These are phyloP conservation scores for Candida broadrunensis DNA, from an alignment of 805 yeast species.

Conservation along the genomic window DNA sequence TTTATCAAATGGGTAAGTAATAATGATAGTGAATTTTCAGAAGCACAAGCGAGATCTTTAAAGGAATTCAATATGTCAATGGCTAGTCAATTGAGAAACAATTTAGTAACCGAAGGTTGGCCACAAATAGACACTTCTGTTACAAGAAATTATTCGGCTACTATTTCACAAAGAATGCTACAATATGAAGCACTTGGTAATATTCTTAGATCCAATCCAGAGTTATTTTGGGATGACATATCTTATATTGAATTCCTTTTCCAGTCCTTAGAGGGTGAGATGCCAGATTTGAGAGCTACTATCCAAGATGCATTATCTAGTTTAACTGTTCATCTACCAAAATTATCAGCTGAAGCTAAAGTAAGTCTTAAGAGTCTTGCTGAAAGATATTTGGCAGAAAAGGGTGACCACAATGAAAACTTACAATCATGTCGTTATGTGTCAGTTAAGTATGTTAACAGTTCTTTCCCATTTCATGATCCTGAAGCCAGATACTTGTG, in stretches of 20 bases:
- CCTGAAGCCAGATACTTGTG: slow-evolving; percentile 65
- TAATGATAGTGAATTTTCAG: slow-evolving; percentile 8
- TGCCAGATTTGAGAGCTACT: slow-evolving; percentile 57
- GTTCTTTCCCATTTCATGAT: slow-evolving; percentile 65
- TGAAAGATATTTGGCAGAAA: slow-evolving; percentile 27
- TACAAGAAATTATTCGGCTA: slow-evolving; percentile 31
- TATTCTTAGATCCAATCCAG: slow-evolving; percentile 48
- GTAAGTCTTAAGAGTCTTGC: slow-evolving; percentile 35
- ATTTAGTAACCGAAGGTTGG: slow-evolving; percentile 59
- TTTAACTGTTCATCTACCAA: slow-evolving; percentile 47
- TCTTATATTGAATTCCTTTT: slow-evolving; percentile 63
- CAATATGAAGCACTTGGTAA: slow-evolving; percentile 81
- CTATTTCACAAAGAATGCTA: slow-evolving; percentile 48
- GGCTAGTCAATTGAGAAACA: slow-evolving; percentile 51
- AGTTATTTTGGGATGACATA: slow-evolving; percentile 42
- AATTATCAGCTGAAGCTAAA: slow-evolving; percentile 38
- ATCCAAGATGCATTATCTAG: slow-evolving; percentile 71
- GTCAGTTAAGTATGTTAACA: slow-evolving; percentile 62
- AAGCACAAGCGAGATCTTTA: slow-evolving; percentile 1
- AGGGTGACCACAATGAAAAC: slow-evolving; percentile 10
- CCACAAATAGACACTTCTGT: slow-evolving; percentile 40
- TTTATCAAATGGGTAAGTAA: slow-evolving; percentile 54
- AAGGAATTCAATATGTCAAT: slow-evolving; percentile 40
- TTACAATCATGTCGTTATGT: slow-evolving; percentile 57
- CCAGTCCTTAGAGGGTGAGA: slow-evolving; percentile 65